Percentiles rank a stretch among this genome's conserved stretches.
Conservation (phyloP, 768 basidiomycete species). For the Pisolithus tinctorius region DNA sequence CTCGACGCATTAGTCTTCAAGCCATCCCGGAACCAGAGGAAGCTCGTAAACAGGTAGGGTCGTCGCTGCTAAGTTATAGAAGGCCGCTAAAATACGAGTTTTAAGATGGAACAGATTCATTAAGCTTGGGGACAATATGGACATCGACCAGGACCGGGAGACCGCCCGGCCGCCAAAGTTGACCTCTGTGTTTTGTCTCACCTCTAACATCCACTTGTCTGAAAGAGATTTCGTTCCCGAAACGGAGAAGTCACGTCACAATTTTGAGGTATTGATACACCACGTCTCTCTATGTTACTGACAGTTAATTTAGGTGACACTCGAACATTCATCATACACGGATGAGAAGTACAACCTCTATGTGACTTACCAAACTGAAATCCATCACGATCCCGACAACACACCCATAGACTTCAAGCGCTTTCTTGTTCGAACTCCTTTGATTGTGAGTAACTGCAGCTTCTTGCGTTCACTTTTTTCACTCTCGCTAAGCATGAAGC, state of each 20-base stretch:
- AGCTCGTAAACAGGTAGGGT: slow-evolving; percentile 61
- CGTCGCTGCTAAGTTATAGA: not conserved
- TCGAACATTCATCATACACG: slow-evolving; percentile 74
- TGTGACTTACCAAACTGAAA: slow-evolving; percentile 65
- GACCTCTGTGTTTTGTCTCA: slow-evolving; percentile 33
- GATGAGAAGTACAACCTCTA: slow-evolving; percentile 79
- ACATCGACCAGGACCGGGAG: slow-evolving; percentile 11
- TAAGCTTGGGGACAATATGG: slow-evolving; percentile 33
- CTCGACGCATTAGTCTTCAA: slow-evolving; percentile 62
- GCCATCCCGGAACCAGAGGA: slow-evolving; percentile 67
- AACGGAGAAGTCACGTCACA: slow-evolving; percentile 34
- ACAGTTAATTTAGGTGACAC: slow-evolving; percentile 43
- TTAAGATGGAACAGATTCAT: slow-evolving; percentile 71
- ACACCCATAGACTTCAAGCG: slow-evolving; percentile 48
- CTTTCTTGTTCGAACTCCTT: slow-evolving; percentile 77
- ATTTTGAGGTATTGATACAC: slow-evolving; percentile 48
- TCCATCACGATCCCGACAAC: slow-evolving; percentile 65
- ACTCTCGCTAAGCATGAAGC: slow-evolving; percentile 39
- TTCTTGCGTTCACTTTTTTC: not conserved
- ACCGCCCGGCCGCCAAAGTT: slow-evolving; percentile 3
- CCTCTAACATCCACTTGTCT: slow-evolving; percentile 46
- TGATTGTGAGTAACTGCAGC: slow-evolving; percentile 43
- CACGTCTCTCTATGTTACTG: not conserved
- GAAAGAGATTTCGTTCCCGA: slow-evolving; percentile 35
- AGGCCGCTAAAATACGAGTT: not conserved